Conservation (phyloP, 352 stramenopile genomes). For the Globisporangium paddicum region DNA sequence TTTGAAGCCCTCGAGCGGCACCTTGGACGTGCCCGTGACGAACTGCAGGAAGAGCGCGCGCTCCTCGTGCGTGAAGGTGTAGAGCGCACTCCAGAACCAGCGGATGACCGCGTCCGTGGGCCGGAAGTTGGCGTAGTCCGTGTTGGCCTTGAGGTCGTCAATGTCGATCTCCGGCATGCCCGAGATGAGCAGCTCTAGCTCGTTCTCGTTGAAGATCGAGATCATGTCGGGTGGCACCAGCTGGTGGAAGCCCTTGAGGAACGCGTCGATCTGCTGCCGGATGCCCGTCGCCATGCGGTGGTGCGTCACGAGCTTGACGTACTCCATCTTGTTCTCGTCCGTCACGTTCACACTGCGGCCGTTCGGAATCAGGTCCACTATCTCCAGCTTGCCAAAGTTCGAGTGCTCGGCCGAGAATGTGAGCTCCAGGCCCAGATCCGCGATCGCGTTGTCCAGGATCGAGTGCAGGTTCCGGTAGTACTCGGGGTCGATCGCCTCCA, state of each 20-base stretch:
- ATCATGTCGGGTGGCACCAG: constrained; percentile 89
- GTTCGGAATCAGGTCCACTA: constrained; percentile 89
- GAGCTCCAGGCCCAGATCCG: constrained; percentile 86
- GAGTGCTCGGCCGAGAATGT: constrained; percentile 91
- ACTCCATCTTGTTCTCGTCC: constrained; percentile 94
- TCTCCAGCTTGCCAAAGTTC: constrained; percentile 86
- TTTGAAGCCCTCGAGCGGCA: constrained; percentile 97
- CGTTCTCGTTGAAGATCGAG: constrained; percentile 93
- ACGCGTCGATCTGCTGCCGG: constrained; percentile 90
- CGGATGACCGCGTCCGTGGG: constrained; percentile 86
- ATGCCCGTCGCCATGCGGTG: constrained; percentile 99
- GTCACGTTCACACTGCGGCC: constrained; percentile 85
- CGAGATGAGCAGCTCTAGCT: constrained; percentile 91
- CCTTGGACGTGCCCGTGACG: constrained; percentile 90
- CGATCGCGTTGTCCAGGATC: constrained; percentile 85
- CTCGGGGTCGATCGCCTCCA: constrained; percentile 98
- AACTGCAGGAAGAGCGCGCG: constrained; percentile 92
- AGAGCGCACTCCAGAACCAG: constrained; percentile 94
- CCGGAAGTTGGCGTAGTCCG: constrained; percentile 92
- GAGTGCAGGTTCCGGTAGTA: constrained; percentile 93
- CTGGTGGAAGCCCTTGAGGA: constrained; percentile 90
- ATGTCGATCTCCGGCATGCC: constrained; percentile 94
- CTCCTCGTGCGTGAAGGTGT: constrained; percentile 89
- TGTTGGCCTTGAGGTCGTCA: constrained; percentile 91
- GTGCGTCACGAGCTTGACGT: constrained; percentile 94